Base-by-base conservation (phyloP, 2,329 filamentous ascomycete genomes). In the Pseudovirgaria hyperparasitica region DNA sequence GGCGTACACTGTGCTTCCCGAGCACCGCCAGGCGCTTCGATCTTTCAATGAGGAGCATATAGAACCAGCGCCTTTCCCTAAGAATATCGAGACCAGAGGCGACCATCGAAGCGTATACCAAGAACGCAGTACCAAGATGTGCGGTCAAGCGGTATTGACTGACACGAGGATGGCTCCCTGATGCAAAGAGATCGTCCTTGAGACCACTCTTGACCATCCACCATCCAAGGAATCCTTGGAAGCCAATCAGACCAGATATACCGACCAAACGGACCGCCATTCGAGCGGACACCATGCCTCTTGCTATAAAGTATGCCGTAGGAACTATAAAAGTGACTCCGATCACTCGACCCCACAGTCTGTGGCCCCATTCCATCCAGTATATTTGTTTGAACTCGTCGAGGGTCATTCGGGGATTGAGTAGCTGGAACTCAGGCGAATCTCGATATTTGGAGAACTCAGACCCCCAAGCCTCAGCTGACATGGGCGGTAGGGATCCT, bases 141-240 rank as follows among this genome's bases (percentile, higher is more conserved):
- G 86, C 72, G 4, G 87, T 79, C 30, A 98, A 68, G 27, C 90
- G 75, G 60, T 98, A 98, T 58, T 98, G 90, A 35, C 78, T 87
- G 26, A 98, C 90, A 32, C 90, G 75, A 1, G 90, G 90, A 53
- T 93, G 84, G 30, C 77, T 80, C 9, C 86, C 90, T 3, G 82
- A 79, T 12, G 82, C 82, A 49, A 98, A 94, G 16, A 98, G 70
- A 52, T 98, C 90, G 50, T 96, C 90, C 52, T 87, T 92, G 36
- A 98, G 65, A 2, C 90, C 90, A 8, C 82, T 92, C 57, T 92
- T 92, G 42, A 98, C 90, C 90, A 98, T 98, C 85, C 90, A 98
- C 90, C 90, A 98, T 29, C 90, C 90, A 37, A 98, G 76, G 45
- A 90, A 72, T 23, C 90, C 90, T 55, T 98, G 90, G 54, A 93